Conservation (phyloP, 306 rosid species). For the Lotus japonicus region DNA sequence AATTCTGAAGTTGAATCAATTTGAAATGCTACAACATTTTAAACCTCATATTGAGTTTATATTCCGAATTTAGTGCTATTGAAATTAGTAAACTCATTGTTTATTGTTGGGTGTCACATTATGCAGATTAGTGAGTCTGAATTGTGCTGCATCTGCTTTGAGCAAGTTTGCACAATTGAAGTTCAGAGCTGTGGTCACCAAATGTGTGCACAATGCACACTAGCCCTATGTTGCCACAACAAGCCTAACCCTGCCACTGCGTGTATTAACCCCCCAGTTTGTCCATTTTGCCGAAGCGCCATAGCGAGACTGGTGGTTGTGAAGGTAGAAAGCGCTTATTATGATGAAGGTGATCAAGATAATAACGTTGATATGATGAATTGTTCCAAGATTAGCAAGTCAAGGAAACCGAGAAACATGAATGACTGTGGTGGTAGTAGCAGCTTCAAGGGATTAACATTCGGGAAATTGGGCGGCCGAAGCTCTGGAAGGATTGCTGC, state of each 20-base stretch:
- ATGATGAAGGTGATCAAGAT: slow-evolving; percentile 47
- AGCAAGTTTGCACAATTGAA: slow-evolving; percentile 84
- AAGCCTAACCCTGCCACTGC: slow-evolving; percentile 81
- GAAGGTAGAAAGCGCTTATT: slow-evolving; percentile 31
- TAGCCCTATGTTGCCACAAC: slow-evolving; percentile 93
- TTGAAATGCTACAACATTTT: neutral
- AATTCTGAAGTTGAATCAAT: neutral
- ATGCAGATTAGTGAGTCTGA: slow-evolving; percentile 85
- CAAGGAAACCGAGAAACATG: slow-evolving; percentile 50
- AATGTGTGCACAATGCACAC: slow-evolving; percentile 96
- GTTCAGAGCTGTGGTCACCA: slow-evolving; percentile 92
- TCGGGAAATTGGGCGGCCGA: slow-evolving; percentile 58
- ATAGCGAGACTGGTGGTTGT: slow-evolving; percentile 51
- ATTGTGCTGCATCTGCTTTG: slow-evolving; percentile 93
- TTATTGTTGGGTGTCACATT: slow-evolving; percentile 14
- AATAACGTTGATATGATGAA: slow-evolving; percentile 23
- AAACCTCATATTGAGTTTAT: neutral
- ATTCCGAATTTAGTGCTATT: slow-evolving; percentile 12
- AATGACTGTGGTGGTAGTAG: slow-evolving; percentile 71
- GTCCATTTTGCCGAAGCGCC: slow-evolving; percentile 92
- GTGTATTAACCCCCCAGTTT: slow-evolving; percentile 67
- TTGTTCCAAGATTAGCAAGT: slow-evolving; percentile 51
- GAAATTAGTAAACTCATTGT: neutral
- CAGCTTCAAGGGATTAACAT: slow-evolving; percentile 75
- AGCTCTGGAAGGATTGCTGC: slow-evolving; percentile 68